A percentile compares a stretch with the other conserved stretches of the same genome.
These are phyloP conservation scores for Acer negundo DNA, from an alignment of 345 rosid genomes.

Conservation along the genomic window DNA sequence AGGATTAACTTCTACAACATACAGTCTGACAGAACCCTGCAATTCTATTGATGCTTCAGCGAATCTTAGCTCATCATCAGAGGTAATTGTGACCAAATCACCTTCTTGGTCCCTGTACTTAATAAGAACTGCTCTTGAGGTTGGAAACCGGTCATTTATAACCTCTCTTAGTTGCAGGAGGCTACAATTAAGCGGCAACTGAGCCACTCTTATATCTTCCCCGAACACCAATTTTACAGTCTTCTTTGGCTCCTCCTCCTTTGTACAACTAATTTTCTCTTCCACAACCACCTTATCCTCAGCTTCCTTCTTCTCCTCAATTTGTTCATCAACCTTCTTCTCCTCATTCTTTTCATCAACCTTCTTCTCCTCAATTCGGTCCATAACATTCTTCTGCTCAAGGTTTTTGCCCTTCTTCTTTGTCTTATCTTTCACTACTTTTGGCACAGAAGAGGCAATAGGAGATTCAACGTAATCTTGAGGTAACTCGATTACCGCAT, in stretches of 20 bases:
- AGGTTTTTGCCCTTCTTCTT: constrained; percentile 39
- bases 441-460: constrained; percentile 29
- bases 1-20: constrained; percentile 63
- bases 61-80: constrained; percentile 79
- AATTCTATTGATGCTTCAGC: constrained; percentile 62
- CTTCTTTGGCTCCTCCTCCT: constrained; percentile 49
- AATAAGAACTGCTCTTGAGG: constrained; percentile 62
- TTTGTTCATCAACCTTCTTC: constrained; percentile 52
- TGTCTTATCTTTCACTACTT: constrained; percentile 43
- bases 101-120: constrained; percentile 92
- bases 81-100: constrained; percentile 80
- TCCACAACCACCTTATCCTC: constrained; percentile 58
- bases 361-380: constrained; percentile 32
- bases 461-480: constrained; percentile 73
- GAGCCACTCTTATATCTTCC: constrained; percentile 82
- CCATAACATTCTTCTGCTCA: constrained; percentile 31
- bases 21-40: constrained; percentile 53
- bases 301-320: constrained; percentile 44
- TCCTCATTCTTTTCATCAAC: constrained; percentile 43
- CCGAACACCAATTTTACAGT: constrained; percentile 67
- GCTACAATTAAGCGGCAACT: constrained; percentile 66
- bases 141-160: constrained; percentile 68
- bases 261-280: constrained; percentile 45
- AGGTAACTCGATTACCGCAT: constrained; percentile 65
- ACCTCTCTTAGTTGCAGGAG: constrained; percentile 71